A percentile compares a stretch with the other conserved stretches of the same genome.
phyloP scores from a whole-genome alignment of 2,329 filamentous ascomycete species.

The Trichoderma sp. region DNA sequence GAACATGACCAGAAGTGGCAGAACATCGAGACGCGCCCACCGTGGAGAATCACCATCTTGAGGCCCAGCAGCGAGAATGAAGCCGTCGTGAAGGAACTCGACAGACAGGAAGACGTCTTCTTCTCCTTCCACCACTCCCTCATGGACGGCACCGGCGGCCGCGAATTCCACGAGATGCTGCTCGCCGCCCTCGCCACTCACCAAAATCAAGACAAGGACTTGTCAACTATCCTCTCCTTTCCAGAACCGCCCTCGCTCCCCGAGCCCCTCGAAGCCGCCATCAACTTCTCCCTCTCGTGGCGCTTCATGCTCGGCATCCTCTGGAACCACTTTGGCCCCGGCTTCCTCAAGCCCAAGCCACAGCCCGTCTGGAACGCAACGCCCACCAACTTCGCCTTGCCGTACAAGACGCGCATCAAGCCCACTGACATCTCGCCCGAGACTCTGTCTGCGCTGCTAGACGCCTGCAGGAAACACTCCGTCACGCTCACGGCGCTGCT shows the following conservation, averaged over 20 bases:
- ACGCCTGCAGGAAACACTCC: conserved; percentile 43
- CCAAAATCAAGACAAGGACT: neutral
- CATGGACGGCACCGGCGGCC: conserved; percentile 53
- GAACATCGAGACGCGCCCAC: conserved; percentile 43
- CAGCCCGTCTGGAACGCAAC: conserved; percentile 44
- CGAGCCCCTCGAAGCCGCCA: conserved; percentile 44
- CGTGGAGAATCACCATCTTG: conserved; percentile 51
- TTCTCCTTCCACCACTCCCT: conserved; percentile 57
- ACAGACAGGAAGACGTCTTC: conserved; percentile 39
- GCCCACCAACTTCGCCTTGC: conserved; percentile 39
- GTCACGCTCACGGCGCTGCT: conserved; percentile 53
- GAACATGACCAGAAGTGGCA: conserved; percentile 47
- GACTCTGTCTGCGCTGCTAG: conserved; percentile 38
- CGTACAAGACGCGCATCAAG: conserved; percentile 41
- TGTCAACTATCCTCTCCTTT: conserved; percentile 35
- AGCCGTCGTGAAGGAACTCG: conserved; percentile 19
- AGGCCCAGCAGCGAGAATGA: conserved; percentile 26
- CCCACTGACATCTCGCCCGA: conserved; percentile 40
- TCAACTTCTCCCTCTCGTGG: conserved; percentile 45
- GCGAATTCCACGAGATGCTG: conserved; percentile 52
- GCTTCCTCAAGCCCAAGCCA: conserved; percentile 38
- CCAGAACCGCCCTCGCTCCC: conserved; percentile 38
- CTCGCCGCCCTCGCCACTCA: conserved; percentile 44
- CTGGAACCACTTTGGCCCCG: conserved; percentile 45
- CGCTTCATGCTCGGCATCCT: conserved; percentile 45